Evolutionary conservation across 2,329 filamentous ascomycete species (phyloP).

Genomic region (Didymella glomerata): DNA sequence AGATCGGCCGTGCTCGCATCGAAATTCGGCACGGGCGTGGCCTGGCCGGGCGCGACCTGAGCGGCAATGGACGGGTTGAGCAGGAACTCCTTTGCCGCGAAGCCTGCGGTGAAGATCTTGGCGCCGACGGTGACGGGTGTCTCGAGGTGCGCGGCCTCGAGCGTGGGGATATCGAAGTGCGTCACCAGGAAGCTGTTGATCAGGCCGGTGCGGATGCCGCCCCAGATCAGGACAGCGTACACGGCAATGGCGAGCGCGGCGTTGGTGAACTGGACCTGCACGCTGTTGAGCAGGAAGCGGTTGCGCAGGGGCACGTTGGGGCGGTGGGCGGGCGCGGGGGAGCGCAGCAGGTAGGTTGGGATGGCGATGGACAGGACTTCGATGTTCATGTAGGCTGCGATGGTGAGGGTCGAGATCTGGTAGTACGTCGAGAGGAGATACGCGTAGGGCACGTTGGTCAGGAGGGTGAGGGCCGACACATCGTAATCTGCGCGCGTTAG

Average conservation of each 20-base stretch:
- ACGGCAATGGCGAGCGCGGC: conserved; percentile 74
- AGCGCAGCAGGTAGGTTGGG: conserved; percentile 78
- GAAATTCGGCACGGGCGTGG: conserved; percentile 64
- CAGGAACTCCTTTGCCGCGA: conserved; percentile 77
- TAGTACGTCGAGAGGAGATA: conserved; percentile 84
- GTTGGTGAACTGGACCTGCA: conserved; percentile 62
- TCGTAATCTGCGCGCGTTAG: conserved; percentile 48
- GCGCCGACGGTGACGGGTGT: conserved; percentile 59
- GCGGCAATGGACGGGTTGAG: conserved; percentile 73
- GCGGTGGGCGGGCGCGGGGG: conserved; percentile 70
- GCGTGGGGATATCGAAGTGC: conserved; percentile 75
- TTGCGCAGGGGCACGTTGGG: conserved; percentile 57
- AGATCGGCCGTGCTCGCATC: conserved; percentile 72
- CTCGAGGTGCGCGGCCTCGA: conserved; percentile 72
- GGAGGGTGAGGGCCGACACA: conserved; percentile 58
- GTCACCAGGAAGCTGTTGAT: conserved; percentile 76
- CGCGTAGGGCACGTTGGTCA: conserved; percentile 78
- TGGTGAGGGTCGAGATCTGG: conserved; percentile 68
- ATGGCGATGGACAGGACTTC: conserved; percentile 73
- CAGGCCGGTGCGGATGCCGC: conserved; percentile 70
- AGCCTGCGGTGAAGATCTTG: conserved; percentile 72
- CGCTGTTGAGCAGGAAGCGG: conserved; percentile 53
- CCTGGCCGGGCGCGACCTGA: conserved; percentile 58
- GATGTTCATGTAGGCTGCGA: conserved; percentile 69
- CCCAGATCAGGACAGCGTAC: conserved; percentile 76